Conservation (phyloP, 169 alveolate species). For the Cytauxzoon felis region DNA sequence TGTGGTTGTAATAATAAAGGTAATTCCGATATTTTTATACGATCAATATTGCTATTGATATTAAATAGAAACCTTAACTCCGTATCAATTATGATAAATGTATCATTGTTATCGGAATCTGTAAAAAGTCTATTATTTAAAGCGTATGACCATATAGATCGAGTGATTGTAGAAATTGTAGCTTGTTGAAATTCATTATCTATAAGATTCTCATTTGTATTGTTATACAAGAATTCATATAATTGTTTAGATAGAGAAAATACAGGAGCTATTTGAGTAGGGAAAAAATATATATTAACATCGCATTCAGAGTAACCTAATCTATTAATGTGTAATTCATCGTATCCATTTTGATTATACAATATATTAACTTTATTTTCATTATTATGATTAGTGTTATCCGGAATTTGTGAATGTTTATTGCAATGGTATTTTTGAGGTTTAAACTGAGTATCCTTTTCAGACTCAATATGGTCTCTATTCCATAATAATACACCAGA, state of each 20-base stretch:
- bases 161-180: constrained; percentile 1
- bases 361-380: background rate
- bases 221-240: constrained; percentile 5
- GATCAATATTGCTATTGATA: background rate
- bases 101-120: constrained; percentile 15
- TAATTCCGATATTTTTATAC: constrained; percentile 3
- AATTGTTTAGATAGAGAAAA: constrained; percentile 18
- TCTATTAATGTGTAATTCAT: constrained; percentile 33
- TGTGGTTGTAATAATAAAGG: constrained; percentile 10
- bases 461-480: constrained; percentile 8
- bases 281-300: constrained; percentile 25
- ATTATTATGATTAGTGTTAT: background rate
- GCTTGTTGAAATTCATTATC: background rate
- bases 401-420: background rate
- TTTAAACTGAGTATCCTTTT: background rate
- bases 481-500: constrained; percentile 34
- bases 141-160: constrained; percentile 21
- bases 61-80: background rate
- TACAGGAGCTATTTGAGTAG: constrained; percentile 13
- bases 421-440: background rate
- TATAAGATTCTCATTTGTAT: background rate
- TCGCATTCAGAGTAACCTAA: constrained; percentile 20
- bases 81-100: constrained; percentile 4
- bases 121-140: constrained; percentile 5
- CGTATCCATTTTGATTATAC: constrained; percentile 14